A percentile compares a stretch with the other conserved stretches of the same genome.
Conservation (phyloP, 441 rosid species). For the Gossypium davidsonii region DNA sequence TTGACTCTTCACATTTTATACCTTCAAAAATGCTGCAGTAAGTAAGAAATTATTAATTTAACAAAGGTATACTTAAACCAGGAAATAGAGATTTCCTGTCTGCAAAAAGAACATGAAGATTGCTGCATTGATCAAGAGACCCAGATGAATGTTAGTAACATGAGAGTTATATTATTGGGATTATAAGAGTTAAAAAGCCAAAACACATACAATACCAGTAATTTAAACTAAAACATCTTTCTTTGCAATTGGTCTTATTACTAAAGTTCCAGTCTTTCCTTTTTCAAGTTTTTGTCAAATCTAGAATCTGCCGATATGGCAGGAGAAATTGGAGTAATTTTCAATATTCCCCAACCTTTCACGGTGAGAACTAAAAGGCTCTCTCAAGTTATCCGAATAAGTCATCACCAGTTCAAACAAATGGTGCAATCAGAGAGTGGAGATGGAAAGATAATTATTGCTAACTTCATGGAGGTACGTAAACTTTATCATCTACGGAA, state of each 20-base stretch:
- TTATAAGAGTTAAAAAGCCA: background rate
- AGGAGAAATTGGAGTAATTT: constrained; percentile 85
- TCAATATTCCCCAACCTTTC: constrained; percentile 89
- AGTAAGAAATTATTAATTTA: background rate
- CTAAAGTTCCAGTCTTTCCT: constrained; percentile 19
- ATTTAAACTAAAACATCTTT: background rate
- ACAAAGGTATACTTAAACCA: too few species aligned
- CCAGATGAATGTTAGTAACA: background rate
- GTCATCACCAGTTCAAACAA: constrained; percentile 73
- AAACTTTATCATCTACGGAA: constrained; percentile 1
- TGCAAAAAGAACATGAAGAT: background rate
- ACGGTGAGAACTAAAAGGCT: constrained; percentile 77
- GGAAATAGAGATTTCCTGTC: background rate
- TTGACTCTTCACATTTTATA: background rate
- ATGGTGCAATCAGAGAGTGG: constrained; percentile 40
- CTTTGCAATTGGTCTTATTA: background rate
- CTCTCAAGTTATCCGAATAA: constrained; percentile 72
- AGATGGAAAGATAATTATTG: constrained; percentile 49
- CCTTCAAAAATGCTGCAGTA: background rate
- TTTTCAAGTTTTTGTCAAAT: constrained; percentile 46
- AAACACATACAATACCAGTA: background rate
- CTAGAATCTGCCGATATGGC: constrained; percentile 68
- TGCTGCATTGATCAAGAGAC: background rate
- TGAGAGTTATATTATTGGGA: background rate
- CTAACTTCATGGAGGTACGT: constrained; percentile 48